A percentile compares a stretch with the other conserved stretches of the same genome.
These are phyloP conservation scores for Choiromyces venosus DNA, from an alignment of 495 filamentous ascomycete genomes.

Conservation along the genomic window DNA sequence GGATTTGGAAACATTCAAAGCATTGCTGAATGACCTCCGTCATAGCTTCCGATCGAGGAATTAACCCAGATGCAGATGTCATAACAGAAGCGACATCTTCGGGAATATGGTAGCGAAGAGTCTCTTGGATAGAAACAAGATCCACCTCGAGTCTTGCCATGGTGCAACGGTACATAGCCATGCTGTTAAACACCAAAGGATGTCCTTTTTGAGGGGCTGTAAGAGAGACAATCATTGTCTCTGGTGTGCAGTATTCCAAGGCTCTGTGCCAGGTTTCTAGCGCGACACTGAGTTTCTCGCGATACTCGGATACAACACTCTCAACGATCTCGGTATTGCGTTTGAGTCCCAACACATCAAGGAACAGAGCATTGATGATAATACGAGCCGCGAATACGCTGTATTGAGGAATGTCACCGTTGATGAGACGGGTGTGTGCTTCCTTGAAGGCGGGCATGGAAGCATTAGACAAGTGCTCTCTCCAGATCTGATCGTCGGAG, in stretches of 20 bases:
- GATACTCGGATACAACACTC: conserved; percentile 93
- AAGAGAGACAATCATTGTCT: conserved; percentile 81
- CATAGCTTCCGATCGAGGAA: conserved; percentile 95
- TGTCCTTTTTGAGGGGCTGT: conserved; percentile 97
- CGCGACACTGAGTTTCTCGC: conserved; percentile 75
- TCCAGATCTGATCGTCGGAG: conserved; percentile 74
- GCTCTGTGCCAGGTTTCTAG: conserved; percentile 98
- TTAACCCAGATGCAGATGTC: conserved; percentile 84
- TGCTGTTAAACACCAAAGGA: conserved; percentile 95
- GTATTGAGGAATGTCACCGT: conserved; percentile 84
- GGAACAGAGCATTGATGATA: conserved; percentile 97
- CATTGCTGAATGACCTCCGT: conserved; percentile 97
- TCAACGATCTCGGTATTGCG: conserved; percentile 91
- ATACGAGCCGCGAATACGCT: conserved; percentile 96
- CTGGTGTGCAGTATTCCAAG: conserved; percentile 86
- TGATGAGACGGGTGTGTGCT: conserved; percentile 90
- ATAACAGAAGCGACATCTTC: conserved; percentile 96
- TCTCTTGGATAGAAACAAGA: conserved; percentile 90
- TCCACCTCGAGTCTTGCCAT: conserved; percentile 90
- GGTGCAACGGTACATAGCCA: conserved; percentile 94
- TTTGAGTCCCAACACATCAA: conserved; percentile 98
- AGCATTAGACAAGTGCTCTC: conserved; percentile 63
- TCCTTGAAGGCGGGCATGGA: conserved; percentile 79
- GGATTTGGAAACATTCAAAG: conserved; percentile 96
- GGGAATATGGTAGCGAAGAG: conserved; percentile 90